A percentile compares a stretch with the other conserved stretches of the same genome.
Conservation (phyloP, 1,284 basidiomycete species). For the Cutaneotrichosporon spelunceum region DNA sequence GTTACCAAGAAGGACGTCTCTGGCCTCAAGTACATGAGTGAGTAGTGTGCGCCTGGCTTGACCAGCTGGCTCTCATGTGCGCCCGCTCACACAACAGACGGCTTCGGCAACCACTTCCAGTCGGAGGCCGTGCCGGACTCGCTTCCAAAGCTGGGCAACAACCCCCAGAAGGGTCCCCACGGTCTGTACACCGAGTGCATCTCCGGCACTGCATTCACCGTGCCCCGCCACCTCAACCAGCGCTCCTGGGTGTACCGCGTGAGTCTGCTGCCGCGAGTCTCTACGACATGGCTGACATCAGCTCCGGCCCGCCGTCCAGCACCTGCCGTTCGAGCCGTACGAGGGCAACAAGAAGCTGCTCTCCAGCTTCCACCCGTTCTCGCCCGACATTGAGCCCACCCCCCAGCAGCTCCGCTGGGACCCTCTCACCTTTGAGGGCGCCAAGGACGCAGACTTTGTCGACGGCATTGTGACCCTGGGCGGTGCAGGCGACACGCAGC, state of each 20-base stretch:
- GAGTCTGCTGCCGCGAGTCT: not conserved
- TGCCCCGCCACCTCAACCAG: conserved; percentile 57
- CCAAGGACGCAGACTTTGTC: conserved; percentile 58
- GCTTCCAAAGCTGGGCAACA: conserved; percentile 60
- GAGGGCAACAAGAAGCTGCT: conserved; percentile 12
- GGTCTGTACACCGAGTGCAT: conserved; percentile 62
- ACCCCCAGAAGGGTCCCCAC: conserved; percentile 62
- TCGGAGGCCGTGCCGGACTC: conserved; percentile 24
- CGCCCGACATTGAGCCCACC: conserved; percentile 47
- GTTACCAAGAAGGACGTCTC: not conserved
- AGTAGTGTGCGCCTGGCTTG: not conserved
- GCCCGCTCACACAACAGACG: conserved; percentile 6
- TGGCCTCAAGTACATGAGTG: conserved; percentile 15
- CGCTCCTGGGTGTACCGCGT: conserved; percentile 52
- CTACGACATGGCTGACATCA: conserved; percentile 3
- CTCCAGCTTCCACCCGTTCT: conserved; percentile 13
- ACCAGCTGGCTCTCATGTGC: not conserved
- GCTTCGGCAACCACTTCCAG: conserved; percentile 18
- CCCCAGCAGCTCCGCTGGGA: conserved; percentile 65
- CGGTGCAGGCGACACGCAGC: conserved; percentile 63
- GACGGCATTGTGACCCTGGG: conserved; percentile 63
- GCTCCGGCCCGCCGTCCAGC: conserved; percentile 63
- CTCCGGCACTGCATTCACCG: conserved; percentile 60
- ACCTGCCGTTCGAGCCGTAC: conserved; percentile 38
- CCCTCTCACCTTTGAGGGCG: conserved; percentile 52